Conservation (phyloP, 2,329 filamentous ascomycete species). For the Paraconiothyrium brasiliense region DNA sequence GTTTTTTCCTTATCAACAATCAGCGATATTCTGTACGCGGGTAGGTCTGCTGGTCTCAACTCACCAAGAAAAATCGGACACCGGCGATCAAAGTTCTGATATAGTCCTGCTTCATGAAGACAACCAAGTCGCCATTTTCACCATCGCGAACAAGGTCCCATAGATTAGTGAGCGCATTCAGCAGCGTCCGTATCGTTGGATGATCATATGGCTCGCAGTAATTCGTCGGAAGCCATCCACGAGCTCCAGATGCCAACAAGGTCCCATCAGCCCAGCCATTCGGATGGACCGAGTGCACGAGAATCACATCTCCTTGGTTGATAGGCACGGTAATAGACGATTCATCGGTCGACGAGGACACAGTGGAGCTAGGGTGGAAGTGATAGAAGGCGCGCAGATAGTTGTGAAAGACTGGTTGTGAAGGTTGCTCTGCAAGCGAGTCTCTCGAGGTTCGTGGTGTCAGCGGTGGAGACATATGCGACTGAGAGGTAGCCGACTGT, state of each 20-base stretch:
- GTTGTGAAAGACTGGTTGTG: slow-evolving; percentile 82
- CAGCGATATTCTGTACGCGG: slow-evolving; percentile 22
- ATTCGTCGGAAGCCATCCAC: slow-evolving; percentile 97
- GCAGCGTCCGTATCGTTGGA: slow-evolving; percentile 81
- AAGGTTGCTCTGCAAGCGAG: slow-evolving; percentile 58
- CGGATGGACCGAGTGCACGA: slow-evolving; percentile 95
- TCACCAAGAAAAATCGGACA: slow-evolving; percentile 86
- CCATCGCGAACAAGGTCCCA: slow-evolving; percentile 89
- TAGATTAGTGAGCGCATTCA: slow-evolving; percentile 88
- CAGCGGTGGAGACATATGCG: slow-evolving; percentile 78
- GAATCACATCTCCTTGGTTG: slow-evolving; percentile 87
- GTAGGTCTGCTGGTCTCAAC: slow-evolving; percentile 46
- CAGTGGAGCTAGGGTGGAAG: slow-evolving; percentile 81
- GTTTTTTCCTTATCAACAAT: slow-evolving; percentile 75
- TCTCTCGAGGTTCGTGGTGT: slow-evolving; percentile 77
- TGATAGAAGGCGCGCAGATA: slow-evolving; percentile 94
- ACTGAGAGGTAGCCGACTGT: slow-evolving; percentile 43
- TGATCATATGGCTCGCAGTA: slow-evolving; percentile 97
- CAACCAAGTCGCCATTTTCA: slow-evolving; percentile 75
- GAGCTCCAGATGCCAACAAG: slow-evolving; percentile 80
- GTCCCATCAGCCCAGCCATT: slow-evolving; percentile 99
- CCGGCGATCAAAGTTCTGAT: slow-evolving; percentile 94
- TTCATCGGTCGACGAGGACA: slow-evolving; percentile 77
- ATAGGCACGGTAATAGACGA: slow-evolving; percentile 79
- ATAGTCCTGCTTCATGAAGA: slow-evolving; percentile 91